Evolutionary conservation across 2,329 filamentous ascomycete genomes (phyloP).

Genomic region (Basipetospora chlamydospora): DNA sequence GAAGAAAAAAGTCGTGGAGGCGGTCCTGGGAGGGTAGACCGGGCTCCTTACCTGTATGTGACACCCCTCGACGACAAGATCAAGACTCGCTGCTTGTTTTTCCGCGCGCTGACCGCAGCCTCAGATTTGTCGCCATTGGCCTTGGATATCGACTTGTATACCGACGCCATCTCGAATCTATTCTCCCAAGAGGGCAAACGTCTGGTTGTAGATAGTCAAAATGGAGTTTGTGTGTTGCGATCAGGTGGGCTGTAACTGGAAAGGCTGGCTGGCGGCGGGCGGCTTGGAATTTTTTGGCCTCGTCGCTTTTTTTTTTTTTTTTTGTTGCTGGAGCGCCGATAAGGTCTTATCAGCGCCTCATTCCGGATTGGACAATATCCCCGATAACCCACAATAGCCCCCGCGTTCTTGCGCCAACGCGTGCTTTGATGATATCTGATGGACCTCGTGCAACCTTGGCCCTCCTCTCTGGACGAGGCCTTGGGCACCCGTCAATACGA

Average conservation of each 20-base stretch:
- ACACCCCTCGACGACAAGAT: conserved; percentile 88
- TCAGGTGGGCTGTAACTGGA: not conserved
- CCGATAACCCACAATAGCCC: not conserved
- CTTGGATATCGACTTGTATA: conserved; percentile 63
- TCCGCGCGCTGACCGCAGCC: conserved; percentile 34
- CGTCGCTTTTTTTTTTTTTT: conserved; percentile 9
- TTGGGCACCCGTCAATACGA: not conserved
- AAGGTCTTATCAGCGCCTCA: conserved; percentile 19
- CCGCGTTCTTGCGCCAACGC: not conserved
- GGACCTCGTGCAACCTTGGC: not conserved
- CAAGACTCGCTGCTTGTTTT: conserved; percentile 64
- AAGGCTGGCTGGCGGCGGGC: conserved; percentile 1
- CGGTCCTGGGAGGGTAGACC: too few species aligned
- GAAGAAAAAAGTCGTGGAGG: too few species aligned
- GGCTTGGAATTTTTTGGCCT: conserved; percentile 1
- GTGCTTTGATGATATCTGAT: not conserved
- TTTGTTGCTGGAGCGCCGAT: conserved; percentile 16
- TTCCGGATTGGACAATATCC: too few species aligned
- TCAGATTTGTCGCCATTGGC: conserved; percentile 28
- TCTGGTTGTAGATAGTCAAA: too few species aligned
- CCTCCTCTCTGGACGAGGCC: not conserved
- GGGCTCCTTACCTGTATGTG: conserved; percentile 54
- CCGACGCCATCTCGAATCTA: conserved; percentile 45
- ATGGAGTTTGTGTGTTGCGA: not conserved
- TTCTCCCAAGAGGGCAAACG: too few species aligned